A percentile compares a stretch with the other conserved stretches of the same genome.
Conservation (phyloP, 352 stramenopile genomes). For the Thraustochytrium striatum region DNA sequence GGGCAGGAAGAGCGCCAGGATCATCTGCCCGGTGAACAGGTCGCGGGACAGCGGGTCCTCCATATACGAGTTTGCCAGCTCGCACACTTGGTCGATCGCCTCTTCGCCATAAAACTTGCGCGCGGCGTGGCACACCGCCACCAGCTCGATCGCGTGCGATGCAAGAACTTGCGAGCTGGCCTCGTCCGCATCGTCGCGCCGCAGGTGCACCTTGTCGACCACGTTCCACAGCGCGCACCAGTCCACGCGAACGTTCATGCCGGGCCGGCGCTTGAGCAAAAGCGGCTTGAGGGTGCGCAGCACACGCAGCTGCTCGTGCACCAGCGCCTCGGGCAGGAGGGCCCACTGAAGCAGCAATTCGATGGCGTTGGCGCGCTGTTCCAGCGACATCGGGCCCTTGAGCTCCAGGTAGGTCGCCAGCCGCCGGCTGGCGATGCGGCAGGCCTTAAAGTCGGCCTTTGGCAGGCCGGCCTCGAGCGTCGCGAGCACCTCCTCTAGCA, state of each 20-base stretch:
- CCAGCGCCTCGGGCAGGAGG: not conserved
- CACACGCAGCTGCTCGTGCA: conserved; percentile 6
- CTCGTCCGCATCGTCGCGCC: not conserved
- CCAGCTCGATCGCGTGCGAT: not conserved
- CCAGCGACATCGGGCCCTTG: conserved; percentile 22
- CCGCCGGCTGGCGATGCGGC: not conserved
- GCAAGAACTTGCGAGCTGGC: not conserved
- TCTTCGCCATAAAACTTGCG: conserved; percentile 15
- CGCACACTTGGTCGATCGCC: conserved; percentile 10
- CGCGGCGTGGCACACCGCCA: not conserved
- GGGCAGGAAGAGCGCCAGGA: conserved; percentile 19
- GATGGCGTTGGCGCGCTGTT: not conserved
- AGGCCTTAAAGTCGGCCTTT: not conserved
- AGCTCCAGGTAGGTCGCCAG: conserved; percentile 9
- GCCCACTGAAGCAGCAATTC: conserved; percentile 1
- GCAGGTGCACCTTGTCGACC: not conserved
- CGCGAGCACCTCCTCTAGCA: not conserved
- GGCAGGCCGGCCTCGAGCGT: not conserved
- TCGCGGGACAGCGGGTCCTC: conserved; percentile 23
- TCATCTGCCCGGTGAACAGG: conserved; percentile 9
- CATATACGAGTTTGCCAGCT: conserved; percentile 21
- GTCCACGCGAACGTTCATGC: conserved; percentile 6
- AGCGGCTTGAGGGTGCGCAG: not conserved
- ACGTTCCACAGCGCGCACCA: not conserved
- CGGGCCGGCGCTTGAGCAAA: not conserved